Conservation (phyloP, 495 filamentous ascomycete species). For the Hypoxylon trugodes region DNA sequence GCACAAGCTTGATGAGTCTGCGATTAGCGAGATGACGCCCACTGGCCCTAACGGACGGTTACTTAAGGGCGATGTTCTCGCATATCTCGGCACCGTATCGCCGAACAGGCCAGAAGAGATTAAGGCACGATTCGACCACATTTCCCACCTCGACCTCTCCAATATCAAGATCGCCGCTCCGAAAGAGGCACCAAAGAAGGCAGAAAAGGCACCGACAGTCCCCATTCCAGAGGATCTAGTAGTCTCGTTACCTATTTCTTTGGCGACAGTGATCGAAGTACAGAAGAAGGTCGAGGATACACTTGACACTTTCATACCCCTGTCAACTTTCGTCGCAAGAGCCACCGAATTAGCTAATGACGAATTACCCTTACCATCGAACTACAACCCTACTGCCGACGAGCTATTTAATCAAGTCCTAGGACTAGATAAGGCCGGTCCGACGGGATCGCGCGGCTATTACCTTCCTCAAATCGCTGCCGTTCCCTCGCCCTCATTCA, state of each 20-base stretch:
- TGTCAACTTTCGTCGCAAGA: constrained; percentile 86
- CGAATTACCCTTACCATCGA: constrained; percentile 72
- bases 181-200: constrained; percentile 60
- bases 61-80: constrained; percentile 94
- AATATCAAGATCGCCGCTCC: constrained; percentile 84
- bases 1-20: constrained; percentile 74
- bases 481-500: constrained; percentile 50
- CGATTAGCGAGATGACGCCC: constrained; percentile 79
- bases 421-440: constrained; percentile 64
- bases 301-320: constrained; percentile 79
- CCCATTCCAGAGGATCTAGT: constrained; percentile 58
- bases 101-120: constrained; percentile 73
- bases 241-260: constrained; percentile 76
- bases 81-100: constrained; percentile 81
- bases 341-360: constrained; percentile 88
- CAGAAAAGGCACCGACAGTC: constrained; percentile 51
- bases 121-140: constrained; percentile 73
- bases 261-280: constrained; percentile 76
- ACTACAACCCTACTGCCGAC: constrained; percentile 69
- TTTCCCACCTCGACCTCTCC: constrained; percentile 86
- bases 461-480: constrained; percentile 81
- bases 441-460: constrained; percentile 58
- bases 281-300: constrained; percentile 80
- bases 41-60: constrained; percentile 90
- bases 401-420: constrained; percentile 91